A percentile compares a stretch with the other conserved stretches of the same genome.
Evolutionary conservation across 169 alveolate species (phyloP).

Genomic region (Cystoisospora suis): DNA sequence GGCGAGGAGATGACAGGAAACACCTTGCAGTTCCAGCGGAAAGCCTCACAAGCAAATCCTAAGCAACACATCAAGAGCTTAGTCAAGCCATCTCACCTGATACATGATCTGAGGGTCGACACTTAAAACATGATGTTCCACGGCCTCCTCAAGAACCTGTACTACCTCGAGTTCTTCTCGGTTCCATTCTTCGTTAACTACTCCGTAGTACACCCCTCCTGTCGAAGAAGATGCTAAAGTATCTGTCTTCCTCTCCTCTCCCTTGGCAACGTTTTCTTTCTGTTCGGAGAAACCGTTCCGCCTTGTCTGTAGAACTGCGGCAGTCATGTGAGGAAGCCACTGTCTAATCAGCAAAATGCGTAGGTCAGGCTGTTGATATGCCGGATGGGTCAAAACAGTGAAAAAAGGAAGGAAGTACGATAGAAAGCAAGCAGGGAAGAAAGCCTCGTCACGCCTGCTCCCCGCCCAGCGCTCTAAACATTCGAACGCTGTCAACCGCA

Average conservation of each 20-base stretch:
- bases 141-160: neutral
- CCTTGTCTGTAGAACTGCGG: slow-evolving; percentile 28
- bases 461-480: slow-evolving; percentile 49
- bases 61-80: no score
- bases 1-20: no score
- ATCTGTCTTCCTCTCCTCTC: neutral
- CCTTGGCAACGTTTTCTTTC: slow-evolving; percentile 31
- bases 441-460: neutral
- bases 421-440: slow-evolving; percentile 54
- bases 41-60: no score
- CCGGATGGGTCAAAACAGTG: slow-evolving; percentile 63
- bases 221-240: slow-evolving; percentile 5
- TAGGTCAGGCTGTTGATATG: slow-evolving; percentile 64
- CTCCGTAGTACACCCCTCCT: neutral
- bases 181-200: neutral
- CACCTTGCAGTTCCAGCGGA: no score
- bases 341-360: slow-evolving; percentile 52
- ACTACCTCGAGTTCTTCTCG: neutral
- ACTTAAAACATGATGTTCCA: neutral
- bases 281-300: neutral
- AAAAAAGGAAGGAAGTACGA: slow-evolving; percentile 54
- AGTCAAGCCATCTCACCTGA: slow-evolving; percentile 31
- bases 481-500: slow-evolving; percentile 38
- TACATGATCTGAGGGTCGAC: neutral
- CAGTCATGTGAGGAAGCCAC: slow-evolving; percentile 35